Percentiles rank a stretch among this genome's conserved stretches.
Evolutionary conservation across 192 early-diverging fungal genomes (phyloP).

Genomic region (Mortierella alpina): DNA sequence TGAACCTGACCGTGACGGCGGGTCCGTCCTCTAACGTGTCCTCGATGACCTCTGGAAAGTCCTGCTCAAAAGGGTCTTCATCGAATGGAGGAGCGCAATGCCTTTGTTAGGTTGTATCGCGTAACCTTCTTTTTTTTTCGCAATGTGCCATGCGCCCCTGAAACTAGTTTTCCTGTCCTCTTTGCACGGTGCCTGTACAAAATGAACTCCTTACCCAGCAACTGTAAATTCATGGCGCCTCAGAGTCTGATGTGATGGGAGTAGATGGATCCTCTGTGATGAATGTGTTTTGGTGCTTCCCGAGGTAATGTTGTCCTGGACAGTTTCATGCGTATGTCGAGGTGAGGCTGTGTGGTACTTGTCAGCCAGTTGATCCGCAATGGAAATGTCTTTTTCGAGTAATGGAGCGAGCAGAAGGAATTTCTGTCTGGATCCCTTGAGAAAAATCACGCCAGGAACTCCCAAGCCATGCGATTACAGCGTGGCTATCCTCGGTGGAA

Average conservation of each 20-base stretch:
- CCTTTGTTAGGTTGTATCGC: not conserved
- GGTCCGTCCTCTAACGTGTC: conserved; percentile 79
- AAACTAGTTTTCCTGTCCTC: not conserved
- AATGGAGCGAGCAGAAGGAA: not conserved
- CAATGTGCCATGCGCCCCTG: not conserved
- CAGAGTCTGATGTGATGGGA: not conserved
- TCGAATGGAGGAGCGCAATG: not conserved
- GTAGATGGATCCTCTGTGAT: not conserved
- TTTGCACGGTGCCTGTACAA: not conserved
- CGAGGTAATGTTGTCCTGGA: no score
- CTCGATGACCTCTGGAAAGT: conserved; percentile 84
- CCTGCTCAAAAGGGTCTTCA: conserved; percentile 80
- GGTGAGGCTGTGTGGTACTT: not conserved
- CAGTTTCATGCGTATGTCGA: no score
- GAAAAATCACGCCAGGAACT: not conserved
- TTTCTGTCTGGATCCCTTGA: no score
- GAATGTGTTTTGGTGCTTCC: not conserved
- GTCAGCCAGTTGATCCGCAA: not conserved
- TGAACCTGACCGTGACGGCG: conserved; percentile 78
- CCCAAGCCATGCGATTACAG: not conserved
- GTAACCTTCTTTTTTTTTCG: not conserved
- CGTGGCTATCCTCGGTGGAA: not conserved
- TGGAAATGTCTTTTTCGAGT: not conserved
- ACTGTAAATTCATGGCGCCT: conserved; percentile 61
- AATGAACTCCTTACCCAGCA: conserved; percentile 47